These are phyloP conservation scores for Arachis hypogaea DNA, from an alignment of 306 rosid species.

Conservation along the genomic window DNA sequence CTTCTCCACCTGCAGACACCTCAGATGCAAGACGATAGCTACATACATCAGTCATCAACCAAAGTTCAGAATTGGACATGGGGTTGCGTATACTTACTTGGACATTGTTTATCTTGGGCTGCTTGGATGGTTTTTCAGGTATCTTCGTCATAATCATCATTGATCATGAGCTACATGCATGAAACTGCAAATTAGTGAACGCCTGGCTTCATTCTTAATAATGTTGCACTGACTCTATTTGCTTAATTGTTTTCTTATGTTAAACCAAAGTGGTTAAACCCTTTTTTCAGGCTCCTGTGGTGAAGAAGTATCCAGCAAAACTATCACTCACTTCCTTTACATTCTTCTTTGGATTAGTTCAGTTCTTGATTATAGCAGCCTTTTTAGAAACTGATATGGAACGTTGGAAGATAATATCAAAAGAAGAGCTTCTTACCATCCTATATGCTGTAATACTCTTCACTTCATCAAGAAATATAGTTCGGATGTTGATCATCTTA, in stretches of 20 bases:
- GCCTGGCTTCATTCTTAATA: neutral
- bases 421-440: constrained; percentile 61
- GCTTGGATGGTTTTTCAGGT: constrained; percentile 87
- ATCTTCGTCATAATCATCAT: neutral
- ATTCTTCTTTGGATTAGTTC: constrained; percentile 76
- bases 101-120: constrained; percentile 81
- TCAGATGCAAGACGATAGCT: constrained; percentile 40
- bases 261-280: constrained; percentile 15
- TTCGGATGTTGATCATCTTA: too few relatives aligned
- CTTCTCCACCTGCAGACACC: constrained; percentile 54
- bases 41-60: constrained; percentile 42
- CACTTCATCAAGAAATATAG: constrained; percentile 18
- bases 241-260: constrained; percentile 6
- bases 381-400: constrained; percentile 58
- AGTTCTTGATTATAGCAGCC: constrained; percentile 71
- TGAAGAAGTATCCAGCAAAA: constrained; percentile 69
- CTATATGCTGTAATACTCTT: constrained; percentile 63
- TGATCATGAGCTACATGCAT: neutral
- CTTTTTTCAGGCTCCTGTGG: constrained; percentile 62
- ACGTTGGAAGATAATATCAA: constrained; percentile 62
- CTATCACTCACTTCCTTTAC: constrained; percentile 64
- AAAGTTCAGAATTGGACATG: constrained; percentile 61
- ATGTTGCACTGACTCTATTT: neutral
- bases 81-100: constrained; percentile 74
- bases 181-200: neutral